Evolutionary conservation across 2,329 filamentous ascomycete genomes (phyloP), one percentile per base, ranked within the genome.

Genomic region (Juglanconis sp.): DNA sequence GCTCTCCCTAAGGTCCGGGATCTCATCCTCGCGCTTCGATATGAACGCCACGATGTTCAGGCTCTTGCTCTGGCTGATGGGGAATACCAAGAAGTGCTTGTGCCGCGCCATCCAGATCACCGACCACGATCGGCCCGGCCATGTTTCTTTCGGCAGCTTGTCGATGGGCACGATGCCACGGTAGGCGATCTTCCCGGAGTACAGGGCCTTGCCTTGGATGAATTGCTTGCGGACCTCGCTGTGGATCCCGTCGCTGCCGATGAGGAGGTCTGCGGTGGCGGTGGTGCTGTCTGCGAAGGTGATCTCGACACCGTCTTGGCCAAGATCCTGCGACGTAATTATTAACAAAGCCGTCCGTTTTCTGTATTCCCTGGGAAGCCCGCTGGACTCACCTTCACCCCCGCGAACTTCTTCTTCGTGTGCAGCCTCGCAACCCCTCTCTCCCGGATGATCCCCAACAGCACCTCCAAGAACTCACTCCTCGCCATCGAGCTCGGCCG

Each of bases 141-240:
- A 61, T 8, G 59, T 57, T 2, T 57, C 59, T 17, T 50, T 56
- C 4, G 59, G 59, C 1, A 61, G 49, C n/a, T 50, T 38, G 34
- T 44, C 51, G 60, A 70, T 71, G 5, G 70, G 69, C 36, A 72
- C 66, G 48, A 71, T 68, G 6, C 67, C 69, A 48, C 69, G 63
- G 58, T 71, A 72, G 52, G 68, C 67, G 61, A 70, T 72, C 63
- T 69, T 68, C 52, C 67, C 67, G 49, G 61, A 65, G 51, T 71
- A 72, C 2, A 60, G 66, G 35, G 69, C 68, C n/a, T 62, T 57
- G 36, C 59, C 57, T 4, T 57, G 44, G 40, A 60, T 55, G 57
- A 60, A 62, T 9, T 56, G 53, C 47, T 56, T 56, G 44, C 60
- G 53, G 5, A 62, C 60, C n/a, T 56, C 57, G 40, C 57, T 60